Conservation (phyloP, 441 rosid species). For the Biscutella laevigata region DNA sequence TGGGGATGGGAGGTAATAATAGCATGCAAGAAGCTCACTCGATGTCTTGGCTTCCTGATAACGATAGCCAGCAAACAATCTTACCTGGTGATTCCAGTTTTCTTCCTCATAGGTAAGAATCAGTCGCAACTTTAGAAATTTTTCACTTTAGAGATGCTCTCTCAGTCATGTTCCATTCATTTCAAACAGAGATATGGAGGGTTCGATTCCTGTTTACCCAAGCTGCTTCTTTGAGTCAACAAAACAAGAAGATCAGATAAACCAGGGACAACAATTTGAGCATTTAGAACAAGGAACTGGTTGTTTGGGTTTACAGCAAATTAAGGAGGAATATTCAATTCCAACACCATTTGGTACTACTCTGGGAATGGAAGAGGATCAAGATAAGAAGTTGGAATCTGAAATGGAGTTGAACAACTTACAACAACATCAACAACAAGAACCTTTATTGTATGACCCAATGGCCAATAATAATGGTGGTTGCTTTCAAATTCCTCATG, state of each 20-base stretch:
- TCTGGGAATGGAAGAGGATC: constrained; percentile 24
- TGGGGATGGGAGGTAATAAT: constrained; percentile 36
- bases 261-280: constrained; percentile 40
- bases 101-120: constrained; percentile 48
- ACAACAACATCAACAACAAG: constrained; percentile 23
- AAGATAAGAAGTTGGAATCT: constrained; percentile 16
- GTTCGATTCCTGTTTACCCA: constrained; percentile 45
- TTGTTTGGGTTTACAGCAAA: constrained; percentile 45
- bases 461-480: constrained; percentile 6
- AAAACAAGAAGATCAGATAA: constrained; percentile 43
- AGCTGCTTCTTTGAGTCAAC: constrained; percentile 39
- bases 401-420: constrained; percentile 26
- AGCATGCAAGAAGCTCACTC: constrained; percentile 51
- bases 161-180: constrained; percentile 9
- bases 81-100: constrained; percentile 46
- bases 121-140: not conserved
- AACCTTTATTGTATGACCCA: constrained; percentile 24
- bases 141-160: not conserved
- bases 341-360: constrained; percentile 27
- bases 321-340: constrained; percentile 49
- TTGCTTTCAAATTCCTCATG: constrained; percentile 27
- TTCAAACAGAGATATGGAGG: constrained; percentile 42
- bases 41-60: constrained; percentile 60
- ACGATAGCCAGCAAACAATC: constrained; percentile 47
- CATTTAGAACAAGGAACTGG: constrained; percentile 36